These are phyloP conservation scores for Vaccinium darrowii DNA, from an alignment of 148 eudicot species.

Conservation along the genomic window DNA sequence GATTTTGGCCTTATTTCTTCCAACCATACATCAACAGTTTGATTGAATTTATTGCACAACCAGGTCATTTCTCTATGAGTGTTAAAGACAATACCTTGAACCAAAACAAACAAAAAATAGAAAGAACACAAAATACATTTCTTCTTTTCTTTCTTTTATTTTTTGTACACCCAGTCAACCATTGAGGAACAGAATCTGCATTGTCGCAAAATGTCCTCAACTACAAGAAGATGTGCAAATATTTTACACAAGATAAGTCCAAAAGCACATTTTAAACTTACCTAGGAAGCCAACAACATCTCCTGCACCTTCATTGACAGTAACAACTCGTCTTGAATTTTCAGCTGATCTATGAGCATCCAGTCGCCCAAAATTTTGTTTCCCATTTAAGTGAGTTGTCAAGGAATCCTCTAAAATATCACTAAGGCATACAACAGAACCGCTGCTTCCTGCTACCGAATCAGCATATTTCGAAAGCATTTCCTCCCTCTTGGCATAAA, in stretches of 20 bases:
- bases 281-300: constrained; percentile 80
- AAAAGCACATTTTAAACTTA: constrained; percentile 24
- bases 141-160: neutral
- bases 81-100: neutral
- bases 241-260: neutral
- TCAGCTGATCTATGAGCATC: constrained; percentile 23
- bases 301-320: constrained; percentile 91
- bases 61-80: neutral
- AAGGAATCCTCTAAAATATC: constrained; percentile 52
- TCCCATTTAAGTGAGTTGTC: constrained; percentile 18
- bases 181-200: neutral
- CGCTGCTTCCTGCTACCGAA: constrained; percentile 46
- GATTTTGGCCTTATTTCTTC: neutral
- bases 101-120: constrained; percentile 1
- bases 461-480: constrained; percentile 71
- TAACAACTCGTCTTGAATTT: constrained; percentile 49
- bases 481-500: constrained; percentile 72
- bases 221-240: neutral
- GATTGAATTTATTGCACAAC: neutral
- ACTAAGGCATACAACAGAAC: constrained; percentile 53
- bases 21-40: neutral
- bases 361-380: constrained; percentile 9
- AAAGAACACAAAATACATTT: neutral
- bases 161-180: neutral
- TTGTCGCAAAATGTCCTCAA: neutral